A percentile compares a stretch with the other conserved stretches of the same genome.
Evolutionary conservation across 345 rosid species (phyloP).

Genomic region (Gossypium mustelinum): DNA sequence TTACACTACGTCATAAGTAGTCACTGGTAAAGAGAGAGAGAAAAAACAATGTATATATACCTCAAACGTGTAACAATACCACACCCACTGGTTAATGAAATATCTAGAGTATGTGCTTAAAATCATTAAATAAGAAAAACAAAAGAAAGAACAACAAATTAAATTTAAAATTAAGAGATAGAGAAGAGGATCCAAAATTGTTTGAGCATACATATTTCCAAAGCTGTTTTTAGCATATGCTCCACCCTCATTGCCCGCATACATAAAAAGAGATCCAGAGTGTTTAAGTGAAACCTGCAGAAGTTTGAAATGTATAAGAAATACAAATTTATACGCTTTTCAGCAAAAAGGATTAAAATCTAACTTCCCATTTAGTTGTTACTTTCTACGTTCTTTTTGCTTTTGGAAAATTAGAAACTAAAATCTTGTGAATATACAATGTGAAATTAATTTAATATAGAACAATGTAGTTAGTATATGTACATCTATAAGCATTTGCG

Average conservation of each 20-base stretch:
- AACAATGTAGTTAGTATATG: background rate
- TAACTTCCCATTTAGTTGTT: background rate
- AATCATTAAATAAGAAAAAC: background rate
- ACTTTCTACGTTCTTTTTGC: background rate
- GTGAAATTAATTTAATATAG: background rate
- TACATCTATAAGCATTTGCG: background rate
- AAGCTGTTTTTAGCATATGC: constrained; percentile 99
- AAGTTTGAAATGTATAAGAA: constrained; percentile 21
- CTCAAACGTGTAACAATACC: background rate
- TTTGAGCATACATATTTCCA: constrained; percentile 73
- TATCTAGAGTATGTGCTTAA: background rate
- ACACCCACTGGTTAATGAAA: background rate
- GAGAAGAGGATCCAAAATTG: background rate
- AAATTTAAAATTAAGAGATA: background rate
- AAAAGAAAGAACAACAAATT: background rate
- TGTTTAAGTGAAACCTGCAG: constrained; percentile 89
- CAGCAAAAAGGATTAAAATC: background rate
- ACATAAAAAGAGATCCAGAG: constrained; percentile 98
- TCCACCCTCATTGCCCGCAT: constrained; percentile 84
- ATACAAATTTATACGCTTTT: background rate
- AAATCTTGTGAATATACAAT: background rate
- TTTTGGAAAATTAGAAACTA: background rate
- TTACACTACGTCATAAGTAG: background rate
- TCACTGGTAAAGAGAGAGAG: background rate
- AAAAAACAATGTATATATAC: background rate